Conservation (phyloP, 306 rosid species). For the Arachis stenosperma region DNA sequence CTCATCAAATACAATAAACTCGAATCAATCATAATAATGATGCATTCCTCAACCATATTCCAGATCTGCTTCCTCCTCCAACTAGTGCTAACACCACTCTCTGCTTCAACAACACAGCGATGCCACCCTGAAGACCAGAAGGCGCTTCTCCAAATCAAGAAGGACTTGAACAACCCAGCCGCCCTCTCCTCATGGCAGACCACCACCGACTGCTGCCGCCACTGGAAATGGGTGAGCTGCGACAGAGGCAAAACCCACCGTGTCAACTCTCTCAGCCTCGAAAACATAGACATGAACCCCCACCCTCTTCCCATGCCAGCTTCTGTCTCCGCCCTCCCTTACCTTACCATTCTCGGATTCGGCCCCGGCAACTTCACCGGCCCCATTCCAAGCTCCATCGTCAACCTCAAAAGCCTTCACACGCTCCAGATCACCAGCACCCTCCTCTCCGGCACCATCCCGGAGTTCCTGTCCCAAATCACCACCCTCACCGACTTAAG, state of each 20-base stretch:
- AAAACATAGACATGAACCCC: neutral
- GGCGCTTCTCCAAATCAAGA: conserved; percentile 55
- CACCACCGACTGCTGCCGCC: conserved; percentile 50
- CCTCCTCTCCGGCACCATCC: neutral
- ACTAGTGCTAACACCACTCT: too few species aligned
- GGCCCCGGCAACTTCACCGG: conserved; percentile 48
- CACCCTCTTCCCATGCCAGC: conserved; percentile 52
- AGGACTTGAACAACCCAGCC: conserved; percentile 54
- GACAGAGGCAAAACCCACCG: conserved; percentile 39
- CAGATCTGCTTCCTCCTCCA: too few species aligned
- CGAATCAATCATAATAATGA: too few species aligned
- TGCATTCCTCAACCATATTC: too few species aligned
- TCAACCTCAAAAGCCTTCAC: neutral
- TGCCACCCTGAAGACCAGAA: conserved; percentile 53
- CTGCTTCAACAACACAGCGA: too few species aligned
- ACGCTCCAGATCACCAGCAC: neutral
- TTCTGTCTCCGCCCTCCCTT: conserved; percentile 55
- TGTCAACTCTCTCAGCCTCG: conserved; percentile 44
- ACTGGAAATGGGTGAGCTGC: conserved; percentile 49
- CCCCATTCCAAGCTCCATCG: neutral
- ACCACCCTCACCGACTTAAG: neutral
- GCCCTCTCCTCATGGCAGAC: conserved; percentile 56
- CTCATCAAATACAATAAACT: too few species aligned
- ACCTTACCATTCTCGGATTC: conserved; percentile 44
- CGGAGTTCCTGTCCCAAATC: neutral